Evolutionary conservation across 225 moss, liverwort and hornwort species (phyloP), one percentile per base, ranked within the genome.

Genomic region (Antitrichia curtipendula): DNA sequence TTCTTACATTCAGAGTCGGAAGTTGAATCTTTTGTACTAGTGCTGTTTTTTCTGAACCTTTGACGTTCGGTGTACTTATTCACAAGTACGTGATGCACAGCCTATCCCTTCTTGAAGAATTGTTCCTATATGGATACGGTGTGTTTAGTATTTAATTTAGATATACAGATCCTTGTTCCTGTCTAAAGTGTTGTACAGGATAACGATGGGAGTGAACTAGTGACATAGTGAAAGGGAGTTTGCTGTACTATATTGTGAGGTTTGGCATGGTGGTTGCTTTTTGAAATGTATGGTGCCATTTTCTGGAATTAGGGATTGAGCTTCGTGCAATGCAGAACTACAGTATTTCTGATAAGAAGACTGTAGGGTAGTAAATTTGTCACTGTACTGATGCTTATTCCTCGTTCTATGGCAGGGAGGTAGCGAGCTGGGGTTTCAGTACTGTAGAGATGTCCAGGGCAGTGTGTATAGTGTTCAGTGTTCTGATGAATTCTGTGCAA

Each of bases 1-100:
- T 90, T 93, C 94, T 80, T 95, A 94, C 56, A 93, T 97, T 73
- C 92, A 93, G 83, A 93, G 94, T 87, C 96, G 96, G 56, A 99
- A 95, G 87, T 82, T 96, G 90, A 96, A 97, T 90, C 91, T 97
- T 78, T 83, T 92, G 50, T 96, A 94, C 63, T 99, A 92, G 85
- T 72, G 54, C 88, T 82, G 59, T 7, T 83, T 68, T 75, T 62
- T 54, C 27, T 64, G 54, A 57, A 54, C 40, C 36, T 29, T 59
- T 34, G 75, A 80, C 69, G 56, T 78, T 81, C 54, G 76, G 76
- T 89, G 81, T 50, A 84, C 69, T 86, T 84, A 21, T 80, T 80
- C 74, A 66, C 80, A 61, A 83, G 91, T 91, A 88, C 63, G 88
- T 86, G 75, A 88, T 86, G 60, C 85, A 58, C 87, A 59, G 72